Percentiles rank a stretch among this genome's conserved stretches.
phyloP scores from a whole-genome alignment of 176 grass and related monocot genomes.

The Miscanthus lutarioriparius region DNA sequence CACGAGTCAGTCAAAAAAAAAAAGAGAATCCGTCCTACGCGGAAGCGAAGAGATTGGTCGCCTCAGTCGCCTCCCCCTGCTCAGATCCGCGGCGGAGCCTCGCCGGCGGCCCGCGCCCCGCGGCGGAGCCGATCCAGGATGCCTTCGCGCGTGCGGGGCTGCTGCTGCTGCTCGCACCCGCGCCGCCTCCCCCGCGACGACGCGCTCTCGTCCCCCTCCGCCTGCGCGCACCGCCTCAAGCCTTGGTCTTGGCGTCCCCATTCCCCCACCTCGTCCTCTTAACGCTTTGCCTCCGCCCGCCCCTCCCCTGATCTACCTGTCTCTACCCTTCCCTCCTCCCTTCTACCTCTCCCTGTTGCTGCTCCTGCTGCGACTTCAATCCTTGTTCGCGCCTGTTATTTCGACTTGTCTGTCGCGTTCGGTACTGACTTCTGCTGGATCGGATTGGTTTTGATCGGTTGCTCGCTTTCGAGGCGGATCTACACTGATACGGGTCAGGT shows the following conservation, averaged over 20 bases:
- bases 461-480: neutral
- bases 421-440: neutral
- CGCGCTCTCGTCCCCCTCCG: constrained; percentile 34
- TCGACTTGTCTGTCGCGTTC: neutral
- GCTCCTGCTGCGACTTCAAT: neutral
- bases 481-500: neutral
- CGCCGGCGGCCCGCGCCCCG: constrained; percentile 35
- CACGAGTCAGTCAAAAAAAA: too few species aligned
- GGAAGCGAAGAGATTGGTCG: too few species aligned
- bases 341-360: too few species aligned
- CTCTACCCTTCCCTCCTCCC: neutral
- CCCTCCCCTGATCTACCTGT: neutral
- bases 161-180: constrained; percentile 4
- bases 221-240: constrained; percentile 63
- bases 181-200: constrained; percentile 28
- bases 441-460: neutral
- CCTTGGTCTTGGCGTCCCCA: constrained; percentile 42
- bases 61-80: neutral
- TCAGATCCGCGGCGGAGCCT: neutral
- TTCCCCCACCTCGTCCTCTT: neutral
- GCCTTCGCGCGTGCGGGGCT: constrained; percentile 45
- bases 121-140: constrained; percentile 33
- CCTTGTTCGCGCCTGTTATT: neutral
- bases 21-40: neutral
- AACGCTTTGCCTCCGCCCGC: neutral